phyloP scores from a whole-genome alignment of 2,329 filamentous ascomycete genomes.

The Curvularia sp. region DNA sequence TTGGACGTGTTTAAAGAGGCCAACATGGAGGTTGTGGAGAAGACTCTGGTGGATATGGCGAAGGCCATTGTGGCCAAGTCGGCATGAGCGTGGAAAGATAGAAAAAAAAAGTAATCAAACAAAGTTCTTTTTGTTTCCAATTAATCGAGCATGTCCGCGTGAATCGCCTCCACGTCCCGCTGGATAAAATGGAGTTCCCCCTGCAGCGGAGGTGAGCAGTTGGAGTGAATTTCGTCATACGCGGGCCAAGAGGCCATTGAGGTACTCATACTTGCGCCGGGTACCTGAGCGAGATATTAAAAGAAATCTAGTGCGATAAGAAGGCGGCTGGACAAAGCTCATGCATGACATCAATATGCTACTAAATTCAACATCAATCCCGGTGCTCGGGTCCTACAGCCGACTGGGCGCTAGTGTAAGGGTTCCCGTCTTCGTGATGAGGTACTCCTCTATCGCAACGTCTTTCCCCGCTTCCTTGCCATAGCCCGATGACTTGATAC shows the following conservation, averaged over 20 bases:
- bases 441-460: not conserved
- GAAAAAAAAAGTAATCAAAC: not conserved
- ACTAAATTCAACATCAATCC: not conserved
- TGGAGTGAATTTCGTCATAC: too few species aligned
- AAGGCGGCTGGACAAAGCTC: not conserved
- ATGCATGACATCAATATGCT: not conserved
- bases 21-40: conserved; percentile 17
- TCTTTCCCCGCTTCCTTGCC: conserved; percentile 1
- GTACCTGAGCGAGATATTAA: not conserved
- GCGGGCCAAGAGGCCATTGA: not conserved
- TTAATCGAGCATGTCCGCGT: too few species aligned
- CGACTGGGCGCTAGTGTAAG: not conserved
- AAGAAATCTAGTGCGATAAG: not conserved
- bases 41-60: conserved; percentile 16
- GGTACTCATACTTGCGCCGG: not conserved
- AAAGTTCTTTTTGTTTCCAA: too few species aligned
- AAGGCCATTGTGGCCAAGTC: conserved; percentile 19
- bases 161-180: too few species aligned
- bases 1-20: conserved; percentile 17
- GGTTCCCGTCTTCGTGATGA: not conserved
- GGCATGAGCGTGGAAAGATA: conserved; percentile 2
- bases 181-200: too few species aligned
- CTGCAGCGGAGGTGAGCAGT: not conserved
- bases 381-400: not conserved
- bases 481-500: not conserved